Base-by-base conservation (phyloP, 768 basidiomycete genomes). In the Pleurotus pulmonarius region DNA sequence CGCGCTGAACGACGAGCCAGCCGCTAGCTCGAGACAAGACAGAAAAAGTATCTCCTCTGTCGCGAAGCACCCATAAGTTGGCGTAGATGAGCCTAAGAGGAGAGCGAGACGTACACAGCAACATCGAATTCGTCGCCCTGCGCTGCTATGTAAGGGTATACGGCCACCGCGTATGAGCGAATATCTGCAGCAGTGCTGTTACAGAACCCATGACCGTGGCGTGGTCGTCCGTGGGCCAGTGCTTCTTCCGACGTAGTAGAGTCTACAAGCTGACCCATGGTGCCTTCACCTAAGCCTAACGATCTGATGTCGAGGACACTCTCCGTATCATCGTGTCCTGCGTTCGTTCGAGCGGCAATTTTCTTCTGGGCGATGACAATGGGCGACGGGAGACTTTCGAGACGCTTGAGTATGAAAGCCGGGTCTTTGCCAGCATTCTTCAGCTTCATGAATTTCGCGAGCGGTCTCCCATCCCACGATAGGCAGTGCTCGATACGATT, bases 81-180 rank as follows among this genome's bases (percentile, higher is more conserved):
- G 26, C n/a, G n/a, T 15, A 62, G 38, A 65, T 38, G 56, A 38
- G 43, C 15, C 1, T 16, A 12, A 61, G 37, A 16, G 40, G 40
- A 54, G 55, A 56, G 46, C 52, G 56, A 7, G 7, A 81, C 90
- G 73, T 70, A 97, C 88, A 99, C 95, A 40, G 90, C 85, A 1
- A 98, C 97, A 67, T 98, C 93, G 68, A 98, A 98, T 69, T 99
- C 97, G 69, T 98, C 97, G 56, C 96, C 94, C 68, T 96, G 89
- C 71, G 98, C 97, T 5, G 96, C 94, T 83, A 95, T 90, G 70
- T 99, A 98, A 44, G 96, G 96, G 66, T 99, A 98, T 62, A 98
- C 98, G 26, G 95, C 94, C 34, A 99, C 92, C 2, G 96, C 95
- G 65, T 97, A 99, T 11, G 94, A 94, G 16, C 94, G 76, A 25